Conservation (phyloP, 2,329 filamentous ascomycete genomes). For the Arthrobotrys pseudoclavata region DNA sequence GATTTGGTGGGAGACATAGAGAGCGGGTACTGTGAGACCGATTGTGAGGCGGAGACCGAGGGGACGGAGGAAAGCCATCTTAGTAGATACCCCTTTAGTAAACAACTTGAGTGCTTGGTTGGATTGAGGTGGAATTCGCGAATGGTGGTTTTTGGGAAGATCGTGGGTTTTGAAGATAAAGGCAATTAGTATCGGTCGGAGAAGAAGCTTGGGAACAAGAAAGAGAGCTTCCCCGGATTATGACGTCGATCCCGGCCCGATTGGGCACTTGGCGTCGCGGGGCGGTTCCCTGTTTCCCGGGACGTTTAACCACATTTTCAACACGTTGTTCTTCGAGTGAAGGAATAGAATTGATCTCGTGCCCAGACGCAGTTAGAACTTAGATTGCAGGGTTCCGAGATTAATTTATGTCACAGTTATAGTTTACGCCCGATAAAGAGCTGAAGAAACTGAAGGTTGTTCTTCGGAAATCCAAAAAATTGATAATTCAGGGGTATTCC, state of each 20-base stretch:
- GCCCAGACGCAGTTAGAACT: too few species aligned
- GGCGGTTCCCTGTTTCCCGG: not conserved
- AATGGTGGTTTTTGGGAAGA: not conserved
- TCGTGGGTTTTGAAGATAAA: not conserved
- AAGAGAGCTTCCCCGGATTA: slow-evolving; percentile 11
- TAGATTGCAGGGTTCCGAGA: too few species aligned
- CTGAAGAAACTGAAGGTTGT: not conserved
- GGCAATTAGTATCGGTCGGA: not conserved
- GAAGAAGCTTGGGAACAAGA: not conserved
- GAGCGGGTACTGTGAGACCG: slow-evolving; percentile 40
- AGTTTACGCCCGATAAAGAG: too few species aligned
- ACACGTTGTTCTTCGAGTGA: not conserved
- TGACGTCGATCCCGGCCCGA: slow-evolving; percentile 22
- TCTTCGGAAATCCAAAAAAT: not conserved
- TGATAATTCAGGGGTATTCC: too few species aligned
- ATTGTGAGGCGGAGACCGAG: slow-evolving; percentile 50
- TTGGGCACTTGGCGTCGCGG: slow-evolving; percentile 15
- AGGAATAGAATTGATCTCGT: too few species aligned
- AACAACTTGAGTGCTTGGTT: not conserved
- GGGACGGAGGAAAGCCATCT: slow-evolving; percentile 47
- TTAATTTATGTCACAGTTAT: too few species aligned
- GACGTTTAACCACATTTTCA: slow-evolving; percentile 4
- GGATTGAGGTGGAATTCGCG: not conserved
- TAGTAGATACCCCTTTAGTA: too few species aligned
- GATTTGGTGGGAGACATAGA: slow-evolving; percentile 55